phyloP scores from a whole-genome alignment of 2,329 filamentous ascomycete species.

The Diaporthe citrichinensis region DNA sequence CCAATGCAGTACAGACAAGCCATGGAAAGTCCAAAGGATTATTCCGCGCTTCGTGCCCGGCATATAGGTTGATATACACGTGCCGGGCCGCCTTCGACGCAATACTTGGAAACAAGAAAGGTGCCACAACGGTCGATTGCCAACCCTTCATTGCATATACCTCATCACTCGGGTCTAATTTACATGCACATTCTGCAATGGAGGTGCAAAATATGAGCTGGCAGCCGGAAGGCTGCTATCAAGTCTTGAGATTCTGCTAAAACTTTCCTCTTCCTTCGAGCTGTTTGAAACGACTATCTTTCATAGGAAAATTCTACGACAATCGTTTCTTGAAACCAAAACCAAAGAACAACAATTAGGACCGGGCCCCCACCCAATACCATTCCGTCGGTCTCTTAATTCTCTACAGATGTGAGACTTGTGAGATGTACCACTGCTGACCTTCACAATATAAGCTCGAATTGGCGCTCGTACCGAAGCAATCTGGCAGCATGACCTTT shows the following conservation, averaged over 20 bases:
- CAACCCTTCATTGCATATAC: rapidly evolving
- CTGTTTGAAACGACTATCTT: no score
- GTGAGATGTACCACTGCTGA: background rate
- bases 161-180: background rate
- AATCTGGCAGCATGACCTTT: background rate
- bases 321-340: no score
- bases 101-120: background rate
- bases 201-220: no score
- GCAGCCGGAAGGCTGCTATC: no score
- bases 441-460: background rate
- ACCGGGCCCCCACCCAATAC: no score
- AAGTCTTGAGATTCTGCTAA: background rate
- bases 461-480: background rate
- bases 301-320: no score
- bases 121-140: background rate
- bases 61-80: background rate
- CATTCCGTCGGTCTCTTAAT: background rate
- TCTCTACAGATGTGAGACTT: background rate
- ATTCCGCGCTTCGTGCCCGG: background rate
- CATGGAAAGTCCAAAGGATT: background rate
- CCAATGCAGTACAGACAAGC: background rate
- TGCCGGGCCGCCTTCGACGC: background rate
- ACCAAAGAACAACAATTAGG: no score
- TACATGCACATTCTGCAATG: background rate
- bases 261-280: background rate